Base-by-base conservation (phyloP, 192 early-diverging fungal species). In the Coemansia sp. region DNA sequence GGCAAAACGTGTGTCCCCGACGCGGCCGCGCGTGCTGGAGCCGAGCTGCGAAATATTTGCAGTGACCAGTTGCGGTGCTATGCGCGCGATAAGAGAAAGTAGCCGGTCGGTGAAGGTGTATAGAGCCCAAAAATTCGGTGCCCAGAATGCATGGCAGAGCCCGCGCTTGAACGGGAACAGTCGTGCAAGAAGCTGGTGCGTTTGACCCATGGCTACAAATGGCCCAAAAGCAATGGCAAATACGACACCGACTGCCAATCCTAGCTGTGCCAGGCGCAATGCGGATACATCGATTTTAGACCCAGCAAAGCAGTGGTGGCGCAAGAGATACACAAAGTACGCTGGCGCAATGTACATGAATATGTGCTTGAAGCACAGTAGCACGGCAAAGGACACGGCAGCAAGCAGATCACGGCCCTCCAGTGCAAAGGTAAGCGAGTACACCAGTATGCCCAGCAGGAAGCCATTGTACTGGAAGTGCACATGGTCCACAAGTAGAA, bases 381-480 rank as follows among this genome's bases (percentile, higher is more conserved):
- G 73, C 5, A 84, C 83, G 7, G 96, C 93, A 87, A 97, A 98
- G 61, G 88, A 55, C 14, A 87, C 71, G 12, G 88, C 96, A 1
- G 86, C 68, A 6, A 63, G 58, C 54, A 81, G 44, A 58, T 71
- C 65, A 47, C 63, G 70, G 48, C 83, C 89, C 81, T 90, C 83
- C 54, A 85, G 82, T 6, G 90, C 85, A 56, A 90, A 84, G 7
- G 83, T 85, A 8, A 97, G 74, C 12, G 93, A 93, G 26, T 88
- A 83, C 24, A 97, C 67, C 53, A 94, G 81, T 26, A 98, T 85
- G 7, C 96, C 96, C 58, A 91, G 93, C 41, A 98, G 67, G 49
- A 93, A 86, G 12, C 93, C 96, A 73, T 98, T 98, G 85, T 98
- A 98, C 74, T 98, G 96, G 64, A 98, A 98, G 78, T 98, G 96